Conservation (phyloP, 139 green algal genomes). For the Tetradesmus lagerheimii region DNA sequence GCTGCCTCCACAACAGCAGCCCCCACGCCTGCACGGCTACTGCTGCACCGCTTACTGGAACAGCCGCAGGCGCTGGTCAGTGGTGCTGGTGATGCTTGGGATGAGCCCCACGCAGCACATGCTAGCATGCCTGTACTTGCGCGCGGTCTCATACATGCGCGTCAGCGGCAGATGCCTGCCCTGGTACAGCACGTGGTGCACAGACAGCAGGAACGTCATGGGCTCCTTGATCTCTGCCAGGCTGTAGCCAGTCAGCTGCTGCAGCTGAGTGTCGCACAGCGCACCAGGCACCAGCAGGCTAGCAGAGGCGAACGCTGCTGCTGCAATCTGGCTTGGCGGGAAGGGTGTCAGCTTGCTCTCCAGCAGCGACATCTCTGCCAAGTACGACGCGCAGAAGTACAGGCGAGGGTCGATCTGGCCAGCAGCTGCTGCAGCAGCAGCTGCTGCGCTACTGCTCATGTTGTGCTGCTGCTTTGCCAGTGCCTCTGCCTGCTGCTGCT, state of each 20-base stretch:
- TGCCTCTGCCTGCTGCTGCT: not conserved
- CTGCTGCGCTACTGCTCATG: not conserved
- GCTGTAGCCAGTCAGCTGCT: slow-evolving; percentile 30
- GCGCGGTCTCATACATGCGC: slow-evolving; percentile 34
- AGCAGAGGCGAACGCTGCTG: slow-evolving; percentile 10
- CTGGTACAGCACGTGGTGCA: slow-evolving; percentile 41
- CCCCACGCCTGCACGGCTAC: not conserved
- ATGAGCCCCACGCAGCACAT: slow-evolving; percentile 13
- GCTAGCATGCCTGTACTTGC: slow-evolving; percentile 30
- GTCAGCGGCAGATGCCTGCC: slow-evolving; percentile 7
- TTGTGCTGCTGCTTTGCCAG: not conserved
- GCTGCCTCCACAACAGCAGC: not conserved
- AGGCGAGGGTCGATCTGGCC: slow-evolving; percentile 1
- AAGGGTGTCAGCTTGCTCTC: slow-evolving; percentile 24
- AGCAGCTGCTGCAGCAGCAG: not conserved
- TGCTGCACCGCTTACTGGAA: not conserved
- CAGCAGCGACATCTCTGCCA: slow-evolving; percentile 34
- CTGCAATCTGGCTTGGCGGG: slow-evolving; percentile 26
- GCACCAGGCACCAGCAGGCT: slow-evolving; percentile 1
- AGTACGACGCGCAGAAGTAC: slow-evolving; percentile 28
- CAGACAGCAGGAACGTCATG: slow-evolving; percentile 28
- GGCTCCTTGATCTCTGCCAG: not conserved
- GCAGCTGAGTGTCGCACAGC: slow-evolving; percentile 20
- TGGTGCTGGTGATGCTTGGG: slow-evolving; percentile 22
- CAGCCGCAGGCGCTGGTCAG: slow-evolving; percentile 1